phyloP scores from a whole-genome alignment of 257 asterid species.

The Ocimum tenuiflorum region DNA sequence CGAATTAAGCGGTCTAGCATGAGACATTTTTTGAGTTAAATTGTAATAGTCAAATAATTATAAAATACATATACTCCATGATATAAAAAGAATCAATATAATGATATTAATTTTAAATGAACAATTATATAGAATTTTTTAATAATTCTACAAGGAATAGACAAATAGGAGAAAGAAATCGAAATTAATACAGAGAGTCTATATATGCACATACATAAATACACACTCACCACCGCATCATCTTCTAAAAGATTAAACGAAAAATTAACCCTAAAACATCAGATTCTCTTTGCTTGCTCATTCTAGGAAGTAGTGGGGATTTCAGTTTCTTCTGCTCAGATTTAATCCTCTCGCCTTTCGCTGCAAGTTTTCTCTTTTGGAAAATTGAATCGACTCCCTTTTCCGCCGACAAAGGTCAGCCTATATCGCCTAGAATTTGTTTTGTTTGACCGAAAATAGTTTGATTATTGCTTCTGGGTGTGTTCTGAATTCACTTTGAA shows the following conservation, averaged over 20 bases:
- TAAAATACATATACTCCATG: too few relatives aligned
- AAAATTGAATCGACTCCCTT: neutral
- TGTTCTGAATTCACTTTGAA: neutral
- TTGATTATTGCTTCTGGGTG: neutral
- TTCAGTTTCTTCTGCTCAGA: neutral
- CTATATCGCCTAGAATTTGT: neutral
- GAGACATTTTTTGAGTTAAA: too few relatives aligned
- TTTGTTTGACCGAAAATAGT: neutral
- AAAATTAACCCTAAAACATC: neutral
- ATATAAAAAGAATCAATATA: too few relatives aligned
- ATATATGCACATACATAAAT: too few relatives aligned
- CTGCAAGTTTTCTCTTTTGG: neutral
- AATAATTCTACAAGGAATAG: too few relatives aligned
- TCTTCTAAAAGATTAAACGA: neutral
- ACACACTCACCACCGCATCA: too few relatives aligned
- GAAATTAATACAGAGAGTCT: too few relatives aligned
- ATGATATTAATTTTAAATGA: too few relatives aligned
- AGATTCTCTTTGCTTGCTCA: neutral
- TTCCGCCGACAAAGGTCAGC: slow-evolving; percentile 5
- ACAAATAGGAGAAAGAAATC: too few relatives aligned
- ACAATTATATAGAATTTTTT: too few relatives aligned
- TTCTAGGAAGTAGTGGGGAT: neutral
- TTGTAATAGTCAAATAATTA: too few relatives aligned
- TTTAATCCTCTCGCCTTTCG: neutral
- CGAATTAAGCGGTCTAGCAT: too few relatives aligned